A percentile compares a stretch with the other conserved stretches of the same genome.
phyloP scores from a whole-genome alignment of 495 filamentous ascomycete genomes.

The Aspergillus baeticus region DNA sequence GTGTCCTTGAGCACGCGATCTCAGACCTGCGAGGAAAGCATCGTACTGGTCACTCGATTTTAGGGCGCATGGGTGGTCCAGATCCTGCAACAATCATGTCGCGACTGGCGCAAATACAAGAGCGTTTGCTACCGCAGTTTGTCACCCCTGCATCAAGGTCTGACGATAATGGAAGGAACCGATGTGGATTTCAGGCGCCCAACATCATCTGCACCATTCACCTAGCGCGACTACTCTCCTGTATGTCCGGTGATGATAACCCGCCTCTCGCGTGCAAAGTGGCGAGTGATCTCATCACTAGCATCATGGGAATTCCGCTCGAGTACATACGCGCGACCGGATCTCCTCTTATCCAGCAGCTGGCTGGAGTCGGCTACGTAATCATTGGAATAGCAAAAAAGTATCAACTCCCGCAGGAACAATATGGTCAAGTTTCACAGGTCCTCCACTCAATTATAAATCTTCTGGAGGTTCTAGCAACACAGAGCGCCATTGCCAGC shows the following conservation, averaged over 20 bases:
- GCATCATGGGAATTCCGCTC: neutral
- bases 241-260: neutral
- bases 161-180: neutral
- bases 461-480: neutral
- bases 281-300: neutral
- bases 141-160: neutral
- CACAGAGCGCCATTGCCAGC: neutral
- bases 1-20: conserved; percentile 3
- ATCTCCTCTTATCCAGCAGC: neutral
- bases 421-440: neutral
- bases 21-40: neutral
- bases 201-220: conserved; percentile 11
- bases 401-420: neutral
- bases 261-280: neutral
- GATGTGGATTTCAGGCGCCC: conserved; percentile 3
- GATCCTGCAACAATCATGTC: neutral
- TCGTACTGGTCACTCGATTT: neutral
- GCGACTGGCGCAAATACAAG: neutral
- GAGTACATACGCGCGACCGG: conserved; percentile 1
- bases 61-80: neutral
- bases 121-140: neutral
- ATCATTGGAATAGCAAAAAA: neutral
- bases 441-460: neutral
- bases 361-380: neutral
- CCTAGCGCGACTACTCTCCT: neutral